Base-by-base conservation (phyloP, 2,329 filamentous ascomycete genomes). In the Celoporthe dispersa region DNA sequence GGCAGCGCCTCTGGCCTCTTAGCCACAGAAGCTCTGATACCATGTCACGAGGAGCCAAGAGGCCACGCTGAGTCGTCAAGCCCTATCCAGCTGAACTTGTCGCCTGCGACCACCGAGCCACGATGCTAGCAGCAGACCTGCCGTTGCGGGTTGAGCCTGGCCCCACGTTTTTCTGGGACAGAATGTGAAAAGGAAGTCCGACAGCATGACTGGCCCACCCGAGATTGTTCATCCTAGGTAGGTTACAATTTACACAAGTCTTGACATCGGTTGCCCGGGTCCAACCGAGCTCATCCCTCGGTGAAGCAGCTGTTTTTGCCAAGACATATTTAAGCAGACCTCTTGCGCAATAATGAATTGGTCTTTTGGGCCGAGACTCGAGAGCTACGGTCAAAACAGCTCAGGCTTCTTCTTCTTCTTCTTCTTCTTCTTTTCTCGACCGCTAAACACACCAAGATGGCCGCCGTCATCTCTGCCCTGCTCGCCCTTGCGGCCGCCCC, bases 401-500 rank as follows among this genome's bases (percentile, higher is more conserved):
- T 19, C 51, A 35, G n/a, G 16, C 3, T 35, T 35, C 8, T 37
- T 37, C 37, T 57, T 28, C 25, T 57, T 57, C 28, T 37, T 60
- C 19, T 28, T 6, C 28, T 57, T 12, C 14, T 57, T 57, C 31
- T 33, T 59, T 33, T 33, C n/a, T 31, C 14, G n/a, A 28, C 19
- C 60, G 28, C 11, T 31, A 19, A 53, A 41, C 16, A 61, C 7
- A 25, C 19, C 2, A 71, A 70, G 70, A 55, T 62, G 16, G 25
- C 11, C 51, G 51, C 35, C 37, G 12, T 62, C 39, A 22, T 67
- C 19, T 53, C 66, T 35, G 37, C 65, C 22, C 41, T 71, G 31
- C 37, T 71, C 55, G 68, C 68, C 53, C 33, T 66, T 53, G 61
- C 59, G n/a, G 62, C 63, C 41, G 25, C 64, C 14, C 28, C 70